A percentile compares a stretch with the other conserved stretches of the same genome.
phyloP scores from a whole-genome alignment of 495 filamentous ascomycete genomes.

The Aspergillus affinis region DNA sequence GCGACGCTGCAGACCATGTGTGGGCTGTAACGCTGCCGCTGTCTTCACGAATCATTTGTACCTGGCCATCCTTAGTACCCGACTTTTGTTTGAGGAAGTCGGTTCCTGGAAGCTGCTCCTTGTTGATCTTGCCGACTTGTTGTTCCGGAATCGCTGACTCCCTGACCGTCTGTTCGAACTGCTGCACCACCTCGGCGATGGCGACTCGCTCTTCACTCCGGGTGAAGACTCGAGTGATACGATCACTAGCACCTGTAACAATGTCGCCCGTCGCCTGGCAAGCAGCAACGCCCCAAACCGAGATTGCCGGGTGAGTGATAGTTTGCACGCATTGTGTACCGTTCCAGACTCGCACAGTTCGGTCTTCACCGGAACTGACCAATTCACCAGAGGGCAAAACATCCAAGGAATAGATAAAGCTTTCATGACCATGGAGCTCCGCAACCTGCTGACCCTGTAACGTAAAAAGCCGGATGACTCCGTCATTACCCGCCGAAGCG shows the following conservation, averaged over 20 bases:
- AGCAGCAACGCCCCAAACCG: conserved; percentile 87
- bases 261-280: conserved; percentile 85
- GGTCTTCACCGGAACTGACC: conserved; percentile 89
- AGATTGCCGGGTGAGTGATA: conserved; percentile 96
- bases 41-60: conserved; percentile 81
- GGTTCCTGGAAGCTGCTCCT: conserved; percentile 82
- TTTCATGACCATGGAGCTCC: conserved; percentile 84
- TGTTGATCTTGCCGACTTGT: conserved; percentile 77
- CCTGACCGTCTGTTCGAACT: conserved; percentile 79
- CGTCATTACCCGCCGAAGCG: conserved; percentile 87
- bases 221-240: conserved; percentile 81
- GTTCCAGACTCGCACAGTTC: conserved; percentile 86
- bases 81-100: conserved; percentile 77
- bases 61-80: conserved; percentile 90
- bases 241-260: conserved; percentile 87
- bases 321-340: conserved; percentile 83
- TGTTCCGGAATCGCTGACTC: conserved; percentile 84
- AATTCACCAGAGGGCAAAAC: conserved; percentile 79
- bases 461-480: conserved; percentile 81
- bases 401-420: conserved; percentile 89
- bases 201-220: conserved; percentile 70
- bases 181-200: conserved; percentile 51
- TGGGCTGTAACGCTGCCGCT: conserved; percentile 79
- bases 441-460: conserved; percentile 69
- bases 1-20: conserved; percentile 68